phyloP scores from a whole-genome alignment of 148 eudicot genomes.

The Rhododendron vialii region DNA sequence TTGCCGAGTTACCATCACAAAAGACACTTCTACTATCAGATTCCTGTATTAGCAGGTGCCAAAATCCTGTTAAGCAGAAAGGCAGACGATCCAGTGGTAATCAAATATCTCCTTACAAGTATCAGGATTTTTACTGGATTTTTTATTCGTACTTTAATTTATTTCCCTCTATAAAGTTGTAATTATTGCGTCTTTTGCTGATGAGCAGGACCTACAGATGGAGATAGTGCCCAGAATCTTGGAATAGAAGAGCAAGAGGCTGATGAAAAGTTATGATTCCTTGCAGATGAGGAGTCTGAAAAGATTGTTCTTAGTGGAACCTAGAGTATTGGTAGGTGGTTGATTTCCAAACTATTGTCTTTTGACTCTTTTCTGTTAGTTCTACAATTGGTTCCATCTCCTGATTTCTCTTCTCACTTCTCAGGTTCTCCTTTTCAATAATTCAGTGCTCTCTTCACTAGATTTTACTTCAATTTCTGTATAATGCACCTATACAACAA shows the following conservation, averaged over 20 bases:
- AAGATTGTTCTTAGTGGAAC: not conserved
- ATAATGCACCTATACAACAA: not conserved
- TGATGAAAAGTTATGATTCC: not conserved
- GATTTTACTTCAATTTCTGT: not conserved
- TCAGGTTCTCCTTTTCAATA: not conserved
- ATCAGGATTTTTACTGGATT: not conserved
- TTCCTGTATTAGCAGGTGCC: conserved; percentile 15
- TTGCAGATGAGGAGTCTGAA: not conserved
- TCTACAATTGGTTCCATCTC: not conserved
- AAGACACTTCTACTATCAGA: conserved; percentile 47
- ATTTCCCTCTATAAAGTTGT: not conserved
- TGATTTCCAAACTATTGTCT: not conserved
- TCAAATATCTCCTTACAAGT: not conserved
- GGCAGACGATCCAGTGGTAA: conserved; percentile 13
- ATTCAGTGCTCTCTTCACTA: not conserved
- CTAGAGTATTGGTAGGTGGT: not conserved
- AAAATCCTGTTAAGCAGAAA: conserved; percentile 21
- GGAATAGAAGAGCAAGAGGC: not conserved
- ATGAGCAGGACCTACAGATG: not conserved
- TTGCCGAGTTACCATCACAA: conserved; percentile 92
- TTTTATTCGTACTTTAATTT: not conserved
- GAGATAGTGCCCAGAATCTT: conserved; percentile 3
- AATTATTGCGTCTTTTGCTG: conserved; percentile 1
- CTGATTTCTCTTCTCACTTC: not conserved
- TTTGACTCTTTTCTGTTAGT: not conserved